Evolutionary conservation across 306 rosid genomes (phyloP), one percentile per base, ranked within the genome.

Genomic region (Glycyrrhiza uralensis): DNA sequence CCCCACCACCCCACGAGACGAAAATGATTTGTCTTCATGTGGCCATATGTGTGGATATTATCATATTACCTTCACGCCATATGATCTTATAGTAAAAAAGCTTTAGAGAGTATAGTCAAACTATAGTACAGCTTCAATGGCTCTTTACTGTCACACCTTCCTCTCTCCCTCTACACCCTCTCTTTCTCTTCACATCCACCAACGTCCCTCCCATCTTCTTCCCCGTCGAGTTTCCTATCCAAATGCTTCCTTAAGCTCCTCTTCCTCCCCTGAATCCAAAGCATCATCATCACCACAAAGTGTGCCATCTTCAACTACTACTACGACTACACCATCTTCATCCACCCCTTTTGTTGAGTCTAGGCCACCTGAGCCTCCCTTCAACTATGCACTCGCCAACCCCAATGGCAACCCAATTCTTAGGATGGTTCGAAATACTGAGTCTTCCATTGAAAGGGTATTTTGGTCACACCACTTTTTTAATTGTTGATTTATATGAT

Each of bases 401-500:
- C 69, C 91, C 9, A 71, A 46, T 54, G 87, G 80, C 51, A 78
- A 33, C 80, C 90, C 86, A 0, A 0, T 87, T 71, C 8, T 75
- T 54, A 79, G 85, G 61, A 14, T 91, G 19, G 3, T 90, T 72
- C 87, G 75, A 30, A 74, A 91, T 62, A 68, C 96, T 2, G 99
- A 95, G 72, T 86, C 99, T 51, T 12, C 82, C 52, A 85, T 95
- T 35, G 99, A 95, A 84, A 95, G 87, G 96, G 97, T 95, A 75
- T 70, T 60, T 56, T 61, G 2, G 45, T 59, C 23, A 42, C 29
- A 2, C 19, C 70, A 32, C 0, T 7, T 6, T 6, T 7, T 17
- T 13, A n/a, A 12, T 6, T 44, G 12, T 8, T 33, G 11, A 12
- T 24, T 12, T 69, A 0, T 54, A 7, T 30, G 22, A 7, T 32